These are phyloP conservation scores for Dacryopinax primogenitus DNA, from an alignment of 768 basidiomycete genomes.

Conservation along the genomic window DNA sequence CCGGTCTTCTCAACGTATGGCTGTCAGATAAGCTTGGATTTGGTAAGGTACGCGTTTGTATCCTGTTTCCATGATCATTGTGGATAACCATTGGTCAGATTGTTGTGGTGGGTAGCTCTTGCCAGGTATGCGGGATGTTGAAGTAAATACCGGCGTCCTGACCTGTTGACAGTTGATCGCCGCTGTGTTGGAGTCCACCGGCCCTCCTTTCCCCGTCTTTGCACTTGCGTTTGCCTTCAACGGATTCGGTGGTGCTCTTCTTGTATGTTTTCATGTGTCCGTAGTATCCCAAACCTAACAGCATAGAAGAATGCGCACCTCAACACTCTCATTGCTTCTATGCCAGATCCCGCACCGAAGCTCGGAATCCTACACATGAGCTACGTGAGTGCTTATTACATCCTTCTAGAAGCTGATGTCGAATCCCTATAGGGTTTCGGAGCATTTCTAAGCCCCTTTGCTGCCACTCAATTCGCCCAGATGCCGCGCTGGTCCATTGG, in stretches of 20 bases:
- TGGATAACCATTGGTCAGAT: neutral
- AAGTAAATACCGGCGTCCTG: neutral
- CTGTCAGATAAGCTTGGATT: neutral
- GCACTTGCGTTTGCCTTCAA: slow-evolving; percentile 33
- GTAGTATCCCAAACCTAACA: neutral
- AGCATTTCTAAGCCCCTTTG: slow-evolving; percentile 51
- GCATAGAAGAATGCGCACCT: slow-evolving; percentile 35
- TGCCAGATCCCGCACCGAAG: slow-evolving; percentile 30
- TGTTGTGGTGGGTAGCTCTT: neutral
- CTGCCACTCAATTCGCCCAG: slow-evolving; percentile 68
- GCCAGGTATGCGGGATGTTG: neutral
- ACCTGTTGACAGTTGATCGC: slow-evolving; percentile 22
- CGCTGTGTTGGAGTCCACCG: slow-evolving; percentile 30
- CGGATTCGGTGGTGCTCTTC: slow-evolving; percentile 35
- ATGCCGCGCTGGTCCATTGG: slow-evolving; percentile 44
- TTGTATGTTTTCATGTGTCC: slow-evolving; percentile 27
- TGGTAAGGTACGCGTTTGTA: neutral
- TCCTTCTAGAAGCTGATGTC: neutral
- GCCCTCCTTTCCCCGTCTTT: slow-evolving; percentile 37
- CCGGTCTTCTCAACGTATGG: slow-evolving; percentile 3
- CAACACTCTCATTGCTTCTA: slow-evolving; percentile 34
- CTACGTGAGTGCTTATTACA: slow-evolving; percentile 19
- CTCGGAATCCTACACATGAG: slow-evolving; percentile 34
- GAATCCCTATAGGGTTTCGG: slow-evolving; percentile 25
- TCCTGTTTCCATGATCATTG: neutral